Percentiles rank a stretch among this genome's conserved stretches.
phyloP scores from a whole-genome alignment of 2,329 filamentous ascomycete genomes.

The Hymenotorrendiella dingleyae region DNA sequence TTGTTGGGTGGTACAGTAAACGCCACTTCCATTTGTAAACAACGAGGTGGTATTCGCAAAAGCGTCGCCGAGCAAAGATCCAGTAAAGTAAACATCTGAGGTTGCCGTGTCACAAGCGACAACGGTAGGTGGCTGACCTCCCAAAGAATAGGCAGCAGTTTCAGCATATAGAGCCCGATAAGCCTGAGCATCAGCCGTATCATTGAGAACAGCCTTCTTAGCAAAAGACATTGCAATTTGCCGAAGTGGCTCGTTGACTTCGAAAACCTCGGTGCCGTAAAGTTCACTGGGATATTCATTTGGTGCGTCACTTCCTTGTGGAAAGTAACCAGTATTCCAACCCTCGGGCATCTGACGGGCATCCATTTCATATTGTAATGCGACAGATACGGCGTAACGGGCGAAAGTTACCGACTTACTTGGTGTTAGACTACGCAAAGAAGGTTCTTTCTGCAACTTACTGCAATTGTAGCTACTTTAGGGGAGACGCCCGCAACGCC shows the following conservation, averaged over 20 bases:
- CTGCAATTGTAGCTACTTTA: constrained; percentile 57
- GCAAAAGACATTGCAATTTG: constrained; percentile 47
- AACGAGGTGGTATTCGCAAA: constrained; percentile 60
- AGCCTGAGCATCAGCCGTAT: constrained; percentile 40
- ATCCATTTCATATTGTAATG: constrained; percentile 71
- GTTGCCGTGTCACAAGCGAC: constrained; percentile 63
- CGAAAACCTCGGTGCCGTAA: constrained; percentile 67
- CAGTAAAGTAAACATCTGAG: constrained; percentile 67
- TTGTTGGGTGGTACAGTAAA: constrained; percentile 66
- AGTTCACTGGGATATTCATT: constrained; percentile 50
- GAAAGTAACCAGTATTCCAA: constrained; percentile 63
- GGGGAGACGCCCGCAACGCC: constrained; percentile 74
- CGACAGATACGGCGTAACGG: constrained; percentile 66
- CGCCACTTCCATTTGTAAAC: constrained; percentile 61
- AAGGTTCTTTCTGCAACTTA: no score
- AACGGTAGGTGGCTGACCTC: constrained; percentile 45
- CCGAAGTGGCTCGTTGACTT: constrained; percentile 55
- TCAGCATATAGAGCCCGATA: constrained; percentile 55
- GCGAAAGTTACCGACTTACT: constrained; percentile 62
- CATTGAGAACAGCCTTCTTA: constrained; percentile 44
- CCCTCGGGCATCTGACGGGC: constrained; percentile 59
- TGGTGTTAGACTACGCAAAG: no score
- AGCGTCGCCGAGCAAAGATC: constrained; percentile 50
- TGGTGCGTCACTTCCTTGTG: constrained; percentile 51
- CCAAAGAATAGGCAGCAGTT: constrained; percentile 38